phyloP scores from a whole-genome alignment of 371 early-diverging fungal species.

The Phascolomyces articulosus region DNA sequence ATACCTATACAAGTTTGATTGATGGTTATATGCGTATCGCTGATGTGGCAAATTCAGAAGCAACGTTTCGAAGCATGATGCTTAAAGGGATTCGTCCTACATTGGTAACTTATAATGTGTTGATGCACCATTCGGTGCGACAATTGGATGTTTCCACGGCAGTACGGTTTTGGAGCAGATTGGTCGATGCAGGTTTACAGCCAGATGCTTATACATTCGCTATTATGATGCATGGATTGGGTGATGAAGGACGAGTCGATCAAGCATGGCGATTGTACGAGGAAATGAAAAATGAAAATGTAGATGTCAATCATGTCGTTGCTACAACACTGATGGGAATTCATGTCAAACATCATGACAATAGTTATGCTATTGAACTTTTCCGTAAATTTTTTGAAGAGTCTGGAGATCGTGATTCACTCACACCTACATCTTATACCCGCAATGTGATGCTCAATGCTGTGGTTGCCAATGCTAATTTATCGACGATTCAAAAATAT shows the following conservation, averaged over 20 bases:
- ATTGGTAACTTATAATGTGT: constrained; percentile 45
- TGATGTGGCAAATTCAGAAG: constrained; percentile 35
- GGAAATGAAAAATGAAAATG: constrained; percentile 30
- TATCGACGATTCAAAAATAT: constrained; percentile 23
- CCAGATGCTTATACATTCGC: constrained; percentile 53
- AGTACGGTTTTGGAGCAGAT: constrained; percentile 36
- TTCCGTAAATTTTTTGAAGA: constrained; percentile 36
- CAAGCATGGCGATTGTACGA: constrained; percentile 48
- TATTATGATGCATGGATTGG: constrained; percentile 48
- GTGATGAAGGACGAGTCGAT: constrained; percentile 37
- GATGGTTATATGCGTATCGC: constrained; percentile 53
- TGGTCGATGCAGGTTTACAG: constrained; percentile 39
- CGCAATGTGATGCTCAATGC: constrained; percentile 47
- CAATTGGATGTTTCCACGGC: constrained; percentile 47
- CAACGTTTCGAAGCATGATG: constrained; percentile 42
- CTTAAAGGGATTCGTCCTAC: constrained; percentile 33
- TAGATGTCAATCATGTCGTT: constrained; percentile 32
- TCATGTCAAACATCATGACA: constrained; percentile 50
- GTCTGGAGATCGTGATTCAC: background rate
- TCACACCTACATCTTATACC: constrained; percentile 31
- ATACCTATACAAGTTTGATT: constrained; percentile 49
- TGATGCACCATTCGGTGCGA: constrained; percentile 47
- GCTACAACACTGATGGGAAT: constrained; percentile 50
- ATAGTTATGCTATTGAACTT: constrained; percentile 34
- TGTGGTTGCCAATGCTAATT: constrained; percentile 27